These are phyloP conservation scores for Plectranthus barbatus DNA, from an alignment of 257 asterid genomes.

Conservation along the genomic window DNA sequence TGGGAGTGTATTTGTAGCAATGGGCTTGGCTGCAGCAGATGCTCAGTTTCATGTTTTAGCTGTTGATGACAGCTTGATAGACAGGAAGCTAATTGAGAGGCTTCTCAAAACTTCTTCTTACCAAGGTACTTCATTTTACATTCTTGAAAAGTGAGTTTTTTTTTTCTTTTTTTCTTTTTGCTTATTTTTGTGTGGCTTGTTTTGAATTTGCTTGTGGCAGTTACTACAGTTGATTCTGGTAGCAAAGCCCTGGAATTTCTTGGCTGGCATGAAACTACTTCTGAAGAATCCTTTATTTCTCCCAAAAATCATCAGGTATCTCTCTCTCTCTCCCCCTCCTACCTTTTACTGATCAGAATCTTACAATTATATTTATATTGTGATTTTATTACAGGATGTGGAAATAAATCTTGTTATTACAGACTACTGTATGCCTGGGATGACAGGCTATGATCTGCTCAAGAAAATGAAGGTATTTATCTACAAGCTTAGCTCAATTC, in stretches of 20 bases:
- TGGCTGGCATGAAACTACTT: constrained; percentile 28
- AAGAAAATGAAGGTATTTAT: no score
- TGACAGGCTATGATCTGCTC: no score
- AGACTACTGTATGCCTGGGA: constrained; percentile 6
- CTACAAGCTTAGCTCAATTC: no score
- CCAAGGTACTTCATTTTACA: constrained; percentile 28
- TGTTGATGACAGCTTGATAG: constrained; percentile 21
- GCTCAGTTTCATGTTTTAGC: constrained; percentile 39
- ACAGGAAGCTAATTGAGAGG: constrained; percentile 52
- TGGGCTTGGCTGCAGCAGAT: constrained; percentile 42
- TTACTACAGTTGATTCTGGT: constrained; percentile 57
- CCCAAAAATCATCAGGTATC: not conserved
- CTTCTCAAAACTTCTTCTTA: constrained; percentile 51
- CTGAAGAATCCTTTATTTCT: constrained; percentile 17
- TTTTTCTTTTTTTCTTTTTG: not conserved
- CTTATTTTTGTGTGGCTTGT: not conserved
- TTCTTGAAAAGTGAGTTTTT: not conserved
- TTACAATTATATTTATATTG: not conserved
- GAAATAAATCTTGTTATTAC: constrained; percentile 49
- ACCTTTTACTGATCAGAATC: not conserved
- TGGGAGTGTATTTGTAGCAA: not conserved
- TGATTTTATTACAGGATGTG: constrained; percentile 25
- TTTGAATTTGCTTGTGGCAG: constrained; percentile 23
- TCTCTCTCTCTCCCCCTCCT: not conserved
- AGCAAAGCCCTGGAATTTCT: constrained; percentile 49